These are phyloP conservation scores for Gracilaria caudata DNA, from an alignment of 23 red algal genomes.

Conservation along the genomic window DNA sequence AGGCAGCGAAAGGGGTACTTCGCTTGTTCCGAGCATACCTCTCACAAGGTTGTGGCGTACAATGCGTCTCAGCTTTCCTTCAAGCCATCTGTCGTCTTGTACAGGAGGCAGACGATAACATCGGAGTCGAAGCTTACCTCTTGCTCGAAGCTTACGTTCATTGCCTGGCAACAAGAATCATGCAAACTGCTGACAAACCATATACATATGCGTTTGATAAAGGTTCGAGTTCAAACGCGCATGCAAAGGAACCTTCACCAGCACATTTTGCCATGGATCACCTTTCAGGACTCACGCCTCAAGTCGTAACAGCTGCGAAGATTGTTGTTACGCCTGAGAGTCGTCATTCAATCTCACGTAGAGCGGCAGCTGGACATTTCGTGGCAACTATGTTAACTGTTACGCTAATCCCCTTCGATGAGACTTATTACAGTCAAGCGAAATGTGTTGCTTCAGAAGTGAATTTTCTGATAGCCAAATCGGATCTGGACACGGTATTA, in stretches of 20 bases:
- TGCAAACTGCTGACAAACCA: background rate
- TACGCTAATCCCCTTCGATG: constrained; percentile 29
- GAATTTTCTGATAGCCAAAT: background rate
- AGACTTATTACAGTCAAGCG: constrained; percentile 2
- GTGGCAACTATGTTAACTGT: constrained; percentile 37
- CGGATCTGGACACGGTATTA: background rate
- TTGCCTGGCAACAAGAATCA: background rate
- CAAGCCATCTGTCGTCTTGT: constrained; percentile 31
- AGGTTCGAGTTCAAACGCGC: too few species aligned
- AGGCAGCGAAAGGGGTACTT: constrained; percentile 46
- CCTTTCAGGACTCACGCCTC: constrained; percentile 35
- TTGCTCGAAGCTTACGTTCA: constrained; percentile 61
- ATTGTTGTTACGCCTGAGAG: constrained; percentile 19
- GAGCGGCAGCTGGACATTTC: constrained; percentile 73
- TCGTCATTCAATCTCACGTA: background rate
- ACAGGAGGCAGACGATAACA: constrained; percentile 23
- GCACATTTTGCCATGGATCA: constrained; percentile 44
- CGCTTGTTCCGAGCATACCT: constrained; percentile 49
- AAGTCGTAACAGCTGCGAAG: constrained; percentile 32
- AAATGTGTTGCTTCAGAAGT: constrained; percentile 24
- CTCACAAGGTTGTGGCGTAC: constrained; percentile 9
- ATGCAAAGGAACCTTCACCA: background rate
- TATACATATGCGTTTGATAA: background rate
- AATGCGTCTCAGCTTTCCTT: constrained; percentile 6
- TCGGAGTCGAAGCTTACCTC: constrained; percentile 37